A percentile compares a stretch with the other conserved stretches of the same genome.
These are phyloP conservation scores for Chrysanthemum seticuspe DNA, from an alignment of 129 eudicot genomes.

Conservation along the genomic window DNA sequence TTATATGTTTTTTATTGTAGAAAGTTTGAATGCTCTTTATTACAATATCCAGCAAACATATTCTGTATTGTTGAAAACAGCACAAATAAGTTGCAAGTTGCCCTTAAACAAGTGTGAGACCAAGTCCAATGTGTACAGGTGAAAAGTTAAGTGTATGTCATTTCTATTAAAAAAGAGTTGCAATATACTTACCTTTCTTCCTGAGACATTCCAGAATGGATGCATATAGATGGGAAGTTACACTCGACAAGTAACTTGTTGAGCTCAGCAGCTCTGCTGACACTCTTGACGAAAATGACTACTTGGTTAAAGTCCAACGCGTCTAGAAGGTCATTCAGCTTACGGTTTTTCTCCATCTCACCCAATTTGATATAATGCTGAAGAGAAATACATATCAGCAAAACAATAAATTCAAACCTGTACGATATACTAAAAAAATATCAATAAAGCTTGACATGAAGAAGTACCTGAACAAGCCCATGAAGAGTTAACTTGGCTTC, in stretches of 20 bases:
- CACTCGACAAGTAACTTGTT: conserved; percentile 86
- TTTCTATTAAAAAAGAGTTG: too few species aligned
- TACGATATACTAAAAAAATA: not conserved
- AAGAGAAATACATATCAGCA: not conserved
- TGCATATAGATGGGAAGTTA: conserved; percentile 90
- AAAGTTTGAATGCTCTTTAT: too few species aligned
- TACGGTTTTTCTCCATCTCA: conserved; percentile 88
- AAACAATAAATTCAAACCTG: not conserved
- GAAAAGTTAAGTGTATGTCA: not conserved
- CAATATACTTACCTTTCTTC: conserved; percentile 68
- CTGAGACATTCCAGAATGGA: conserved; percentile 96
- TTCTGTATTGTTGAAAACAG: too few species aligned
- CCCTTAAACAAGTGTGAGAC: too few species aligned
- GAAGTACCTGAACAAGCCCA: conserved; percentile 86
- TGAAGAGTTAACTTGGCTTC: conserved; percentile 95
- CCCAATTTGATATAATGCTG: conserved; percentile 93
- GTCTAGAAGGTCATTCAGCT: conserved; percentile 87
- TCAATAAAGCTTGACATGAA: not conserved
- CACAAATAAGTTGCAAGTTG: too few species aligned
- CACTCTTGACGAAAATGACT: conserved; percentile 93
- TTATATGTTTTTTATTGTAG: too few species aligned
- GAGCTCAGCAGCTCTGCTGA: conserved; percentile 87
- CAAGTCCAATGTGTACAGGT: too few species aligned
- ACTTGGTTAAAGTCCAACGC: conserved; percentile 95
- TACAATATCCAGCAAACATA: too few species aligned